These are phyloP conservation scores for Volvox reticuliferus DNA, from an alignment of 139 green algal species.

Conservation along the genomic window DNA sequence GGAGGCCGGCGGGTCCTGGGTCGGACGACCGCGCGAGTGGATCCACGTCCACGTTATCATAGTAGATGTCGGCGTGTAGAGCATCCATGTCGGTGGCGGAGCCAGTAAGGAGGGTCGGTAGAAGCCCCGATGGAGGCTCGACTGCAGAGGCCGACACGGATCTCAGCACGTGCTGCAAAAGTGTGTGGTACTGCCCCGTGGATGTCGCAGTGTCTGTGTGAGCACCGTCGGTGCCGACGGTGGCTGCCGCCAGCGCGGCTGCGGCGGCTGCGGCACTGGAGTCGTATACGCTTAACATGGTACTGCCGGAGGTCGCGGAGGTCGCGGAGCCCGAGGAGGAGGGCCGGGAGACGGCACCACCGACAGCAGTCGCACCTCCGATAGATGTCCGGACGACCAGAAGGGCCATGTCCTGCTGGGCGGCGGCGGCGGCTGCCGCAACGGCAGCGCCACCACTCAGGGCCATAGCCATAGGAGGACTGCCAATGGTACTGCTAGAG, in stretches of 20 bases:
- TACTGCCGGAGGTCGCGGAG: too few species aligned
- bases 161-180: constrained; percentile 37
- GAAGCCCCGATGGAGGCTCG: neutral
- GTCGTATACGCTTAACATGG: neutral
- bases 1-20: neutral
- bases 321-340: neutral
- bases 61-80: neutral
- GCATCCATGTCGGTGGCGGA: neutral
- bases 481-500: neutral
- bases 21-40: neutral
- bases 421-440: neutral
- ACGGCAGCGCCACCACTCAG: neutral
- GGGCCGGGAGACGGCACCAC: too few species aligned
- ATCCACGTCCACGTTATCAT: neutral
- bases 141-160: constrained; percentile 7
- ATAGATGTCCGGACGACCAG: neutral
- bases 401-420: neutral
- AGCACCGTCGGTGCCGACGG: neutral
- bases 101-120: neutral
- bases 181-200: constrained; percentile 8
- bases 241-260: neutral
- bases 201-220: neutral
- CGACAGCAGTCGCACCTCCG: neutral
- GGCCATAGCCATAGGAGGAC: neutral
- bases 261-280: neutral